Evolutionary conservation across 2,329 filamentous ascomycete species (phyloP).

Genomic region (Aspergillus versicolor): DNA sequence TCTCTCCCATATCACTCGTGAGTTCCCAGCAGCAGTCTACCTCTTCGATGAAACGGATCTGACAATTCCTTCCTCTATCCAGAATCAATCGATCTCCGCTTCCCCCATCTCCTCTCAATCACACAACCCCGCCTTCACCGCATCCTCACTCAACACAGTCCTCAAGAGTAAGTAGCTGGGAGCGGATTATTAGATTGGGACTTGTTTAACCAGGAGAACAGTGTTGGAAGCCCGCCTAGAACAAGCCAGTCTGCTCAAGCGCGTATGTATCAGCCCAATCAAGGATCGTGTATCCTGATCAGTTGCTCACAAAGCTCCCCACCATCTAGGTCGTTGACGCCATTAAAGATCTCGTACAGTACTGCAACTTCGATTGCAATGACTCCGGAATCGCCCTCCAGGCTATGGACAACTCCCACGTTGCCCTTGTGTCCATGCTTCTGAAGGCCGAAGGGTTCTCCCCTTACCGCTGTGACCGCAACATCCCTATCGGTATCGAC

Average conservation of each 20-base stretch:
- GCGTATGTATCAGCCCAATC: slow-evolving; percentile 56
- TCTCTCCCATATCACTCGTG: neutral
- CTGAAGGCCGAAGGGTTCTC: slow-evolving; percentile 93
- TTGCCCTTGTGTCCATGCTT: slow-evolving; percentile 98
- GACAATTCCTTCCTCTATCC: neutral
- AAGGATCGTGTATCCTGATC: neutral
- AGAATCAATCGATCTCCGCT: neutral
- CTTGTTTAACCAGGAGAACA: slow-evolving; percentile 29
- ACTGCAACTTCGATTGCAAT: slow-evolving; percentile 99
- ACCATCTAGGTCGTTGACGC: slow-evolving; percentile 81
- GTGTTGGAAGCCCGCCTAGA: slow-evolving; percentile 98
- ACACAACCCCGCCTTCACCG: neutral
- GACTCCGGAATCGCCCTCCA: slow-evolving; percentile 97
- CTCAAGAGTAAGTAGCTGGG: slow-evolving; percentile 11
- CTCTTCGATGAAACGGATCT: neutral
- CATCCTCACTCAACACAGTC: slow-evolving; percentile 6
- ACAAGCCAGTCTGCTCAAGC: slow-evolving; percentile 92
- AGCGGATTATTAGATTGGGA: neutral
- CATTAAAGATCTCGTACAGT: slow-evolving; percentile 98
- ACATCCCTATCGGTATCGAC: slow-evolving; percentile 97
- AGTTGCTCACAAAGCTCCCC: slow-evolving; percentile 11
- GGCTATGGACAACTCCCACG: slow-evolving; percentile 99
- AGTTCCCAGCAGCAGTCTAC: neutral
- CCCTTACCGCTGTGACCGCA: slow-evolving; percentile 96
- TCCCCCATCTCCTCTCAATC: neutral